A percentile compares a stretch with the other conserved stretches of the same genome.
Evolutionary conservation across 2,329 filamentous ascomycete genomes (phyloP).

Genomic region (Raffaelea arxii): DNA sequence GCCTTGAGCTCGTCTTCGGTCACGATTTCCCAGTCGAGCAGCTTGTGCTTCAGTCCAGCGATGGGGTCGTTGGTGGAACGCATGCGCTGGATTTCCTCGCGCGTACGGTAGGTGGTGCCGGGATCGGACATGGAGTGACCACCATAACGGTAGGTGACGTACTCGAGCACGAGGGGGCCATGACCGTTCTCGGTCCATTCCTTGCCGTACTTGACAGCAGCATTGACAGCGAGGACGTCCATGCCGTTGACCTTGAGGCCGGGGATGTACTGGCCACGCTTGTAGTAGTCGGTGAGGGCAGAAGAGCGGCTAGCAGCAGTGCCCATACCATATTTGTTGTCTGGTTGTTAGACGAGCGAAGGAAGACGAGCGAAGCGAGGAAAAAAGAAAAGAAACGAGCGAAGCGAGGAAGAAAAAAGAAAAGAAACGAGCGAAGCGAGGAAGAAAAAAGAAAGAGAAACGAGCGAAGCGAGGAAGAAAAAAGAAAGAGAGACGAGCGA

Average conservation of each 20-base stretch:
- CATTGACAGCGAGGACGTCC: slow-evolving; percentile 97
- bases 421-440: too few relatives aligned
- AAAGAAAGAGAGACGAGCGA: too few relatives aligned
- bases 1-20: slow-evolving; percentile 92
- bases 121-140: slow-evolving; percentile 99
- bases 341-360: slow-evolving; percentile 35
- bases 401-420: too few relatives aligned
- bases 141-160: slow-evolving; percentile 98
- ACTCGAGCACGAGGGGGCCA: slow-evolving; percentile 93
- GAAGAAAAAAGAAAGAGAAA: too few relatives aligned
- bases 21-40: slow-evolving; percentile 88
- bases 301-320: slow-evolving; percentile 90
- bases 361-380: too few relatives aligned
- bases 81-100: slow-evolving; percentile 99
- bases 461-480: too few relatives aligned
- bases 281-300: slow-evolving; percentile 98
- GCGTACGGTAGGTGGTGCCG: slow-evolving; percentile 96
- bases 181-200: slow-evolving; percentile 75
- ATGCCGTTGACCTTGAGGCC: slow-evolving; percentile 99
- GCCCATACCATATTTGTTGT: slow-evolving; percentile 99
- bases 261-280: slow-evolving; percentile 98
- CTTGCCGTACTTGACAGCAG: slow-evolving; percentile 89
- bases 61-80: slow-evolving; percentile 97
- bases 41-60: slow-evolving; percentile 94
- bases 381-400: too few relatives aligned